Evolutionary conservation across 768 basidiomycete species (phyloP).

Genomic region (Roridomyces roridus): DNA sequence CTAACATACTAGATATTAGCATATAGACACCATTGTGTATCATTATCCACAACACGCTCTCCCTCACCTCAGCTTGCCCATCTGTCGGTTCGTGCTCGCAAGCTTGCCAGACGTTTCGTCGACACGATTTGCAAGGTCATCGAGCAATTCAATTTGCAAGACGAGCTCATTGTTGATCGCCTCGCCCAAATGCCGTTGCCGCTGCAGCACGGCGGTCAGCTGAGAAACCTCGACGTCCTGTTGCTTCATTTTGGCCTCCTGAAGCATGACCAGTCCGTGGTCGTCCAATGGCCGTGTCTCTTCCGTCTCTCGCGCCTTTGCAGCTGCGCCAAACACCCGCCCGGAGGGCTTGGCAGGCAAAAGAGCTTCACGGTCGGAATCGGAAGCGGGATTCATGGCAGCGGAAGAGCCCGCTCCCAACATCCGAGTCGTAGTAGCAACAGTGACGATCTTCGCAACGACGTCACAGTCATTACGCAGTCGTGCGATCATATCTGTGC

Average conservation of each 20-base stretch:
- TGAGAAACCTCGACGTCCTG: slow-evolving; percentile 86
- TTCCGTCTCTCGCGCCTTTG: slow-evolving; percentile 78
- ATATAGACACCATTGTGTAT: slow-evolving; percentile 27
- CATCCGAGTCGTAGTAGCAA: slow-evolving; percentile 54
- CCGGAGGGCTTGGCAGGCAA: slow-evolving; percentile 63
- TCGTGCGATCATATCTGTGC: slow-evolving; percentile 88
- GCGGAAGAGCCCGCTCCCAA: slow-evolving; percentile 32
- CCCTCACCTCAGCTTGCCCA: slow-evolving; percentile 74
- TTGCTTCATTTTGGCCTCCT: slow-evolving; percentile 78
- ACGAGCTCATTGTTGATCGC: slow-evolving; percentile 86
- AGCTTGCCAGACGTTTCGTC: slow-evolving; percentile 83
- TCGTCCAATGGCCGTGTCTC: slow-evolving; percentile 89
- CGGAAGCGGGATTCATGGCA: slow-evolving; percentile 49
- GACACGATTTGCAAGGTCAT: slow-evolving; percentile 77
- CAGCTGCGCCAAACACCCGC: slow-evolving; percentile 79
- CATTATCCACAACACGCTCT: slow-evolving; percentile 14
- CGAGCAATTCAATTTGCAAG: slow-evolving; percentile 85
- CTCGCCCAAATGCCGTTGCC: slow-evolving; percentile 86
- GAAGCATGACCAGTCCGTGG: slow-evolving; percentile 77
- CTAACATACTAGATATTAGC: slow-evolving; percentile 25
- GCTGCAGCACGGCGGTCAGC: slow-evolving; percentile 79
- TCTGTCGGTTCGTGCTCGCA: slow-evolving; percentile 76
- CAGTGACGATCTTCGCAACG: slow-evolving; percentile 82
- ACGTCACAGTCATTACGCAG: slow-evolving; percentile 93
- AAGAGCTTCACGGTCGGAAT: slow-evolving; percentile 70